Evolutionary conservation across 2,329 filamentous ascomycete genomes (phyloP).

Genomic region (Botrytis medusae): DNA sequence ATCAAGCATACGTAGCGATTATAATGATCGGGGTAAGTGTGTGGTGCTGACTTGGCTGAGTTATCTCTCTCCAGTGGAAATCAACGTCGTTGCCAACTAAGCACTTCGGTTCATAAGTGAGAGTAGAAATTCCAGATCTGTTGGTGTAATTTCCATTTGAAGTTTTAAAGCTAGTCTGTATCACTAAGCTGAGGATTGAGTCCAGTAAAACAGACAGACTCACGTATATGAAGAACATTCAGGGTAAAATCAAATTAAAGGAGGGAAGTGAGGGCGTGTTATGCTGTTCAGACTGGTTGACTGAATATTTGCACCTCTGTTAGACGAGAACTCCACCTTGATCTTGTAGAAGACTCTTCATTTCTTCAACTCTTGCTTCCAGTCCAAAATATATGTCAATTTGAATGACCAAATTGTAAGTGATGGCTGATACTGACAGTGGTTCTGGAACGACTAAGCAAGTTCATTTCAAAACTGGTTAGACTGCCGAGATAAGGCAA

Average conservation of each 20-base stretch:
- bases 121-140: neutral
- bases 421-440: neutral
- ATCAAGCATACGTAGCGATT: neutral
- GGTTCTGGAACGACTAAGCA: neutral
- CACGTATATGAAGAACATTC: neutral
- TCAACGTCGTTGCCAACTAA: neutral
- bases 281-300: neutral
- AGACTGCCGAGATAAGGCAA: neutral
- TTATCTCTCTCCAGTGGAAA: neutral
- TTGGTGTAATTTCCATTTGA: neutral
- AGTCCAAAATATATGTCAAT: neutral
- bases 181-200: fast-evolving
- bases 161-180: neutral
- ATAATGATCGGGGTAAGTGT: neutral
- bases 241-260: neutral
- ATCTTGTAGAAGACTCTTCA: neutral
- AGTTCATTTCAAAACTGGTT: neutral
- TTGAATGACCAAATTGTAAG: neutral
- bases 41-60: neutral
- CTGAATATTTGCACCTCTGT: neutral
- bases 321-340: neutral
- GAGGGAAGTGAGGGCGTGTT: neutral
- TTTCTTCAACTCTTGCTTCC: neutral
- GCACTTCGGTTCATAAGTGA: neutral
- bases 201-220: neutral